Evolutionary conservation across 2,329 filamentous ascomycete genomes (phyloP), one percentile per base, ranked within the genome.

Genomic region (Cladosporium oxysporum): DNA sequence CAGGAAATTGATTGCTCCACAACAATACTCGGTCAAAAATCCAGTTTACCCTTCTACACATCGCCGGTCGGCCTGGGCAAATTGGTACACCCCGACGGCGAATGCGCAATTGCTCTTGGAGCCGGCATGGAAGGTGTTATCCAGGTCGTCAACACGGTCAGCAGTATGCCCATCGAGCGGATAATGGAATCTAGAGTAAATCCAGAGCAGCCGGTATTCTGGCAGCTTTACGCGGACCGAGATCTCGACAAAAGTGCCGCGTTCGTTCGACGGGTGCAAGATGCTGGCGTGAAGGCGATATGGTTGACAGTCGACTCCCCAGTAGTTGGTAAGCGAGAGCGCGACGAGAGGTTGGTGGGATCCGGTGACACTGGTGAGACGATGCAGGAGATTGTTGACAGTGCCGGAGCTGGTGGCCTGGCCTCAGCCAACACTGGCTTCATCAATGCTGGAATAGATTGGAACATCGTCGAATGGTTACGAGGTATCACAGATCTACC

Each of bases 281-380:
- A 76, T 49, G 74, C 79, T 1, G 83, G 84, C 0, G 79, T 84
- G 3, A 82, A 82, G 66, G 85, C 81, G 2, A 78, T 88, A 6
- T 85, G 87, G 67, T 76, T 88, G 6, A 89, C 87, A 0, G 82
- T 87, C 1, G 87, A 88, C 73, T 79, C 83, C 0, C 84, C 86
- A 0, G 81, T 87, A 0, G 78, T 83, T 0, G 84, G 85, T 0
- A 88, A 88, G 73, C 77, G 84, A 14, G 83, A 73, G 71, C 82
- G 75, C 5, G 80, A 82, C 69, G 79, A 82, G 67, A 18, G 52
- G 18, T 28, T 12, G 29, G 11, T 31, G 29, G 29, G 26, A 29
- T 37, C 29, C 10, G 33, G 11, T 26, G 55, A 16, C 11, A 21
- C 10, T 10, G n/a, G 26, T 8, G 52, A 55, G 18, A 31, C 29